These are phyloP conservation scores for Pichia nanzhaoensis DNA, from an alignment of 805 yeast genomes.

Conservation along the genomic window DNA sequence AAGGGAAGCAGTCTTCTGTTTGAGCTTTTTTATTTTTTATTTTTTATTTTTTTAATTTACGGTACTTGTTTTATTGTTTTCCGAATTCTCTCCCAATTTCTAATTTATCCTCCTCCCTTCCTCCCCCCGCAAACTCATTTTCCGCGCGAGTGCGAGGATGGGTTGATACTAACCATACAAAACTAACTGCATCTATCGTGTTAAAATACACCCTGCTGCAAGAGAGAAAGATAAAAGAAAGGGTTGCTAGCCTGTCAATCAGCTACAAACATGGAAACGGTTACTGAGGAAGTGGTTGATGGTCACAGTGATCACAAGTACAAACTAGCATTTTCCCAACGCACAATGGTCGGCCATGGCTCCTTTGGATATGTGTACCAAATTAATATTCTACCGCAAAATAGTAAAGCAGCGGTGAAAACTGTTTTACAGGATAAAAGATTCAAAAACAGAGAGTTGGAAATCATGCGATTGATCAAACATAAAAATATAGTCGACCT, in stretches of 20 bases:
- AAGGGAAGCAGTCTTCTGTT: no score
- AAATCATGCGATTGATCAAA: slow-evolving; percentile 84
- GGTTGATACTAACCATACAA: no score
- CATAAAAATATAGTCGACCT: slow-evolving; percentile 86
- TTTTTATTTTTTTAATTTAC: no score
- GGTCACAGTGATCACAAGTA: slow-evolving; percentile 61
- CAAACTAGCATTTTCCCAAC: slow-evolving; percentile 68
- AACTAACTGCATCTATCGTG: no score
- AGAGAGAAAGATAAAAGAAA: no score
- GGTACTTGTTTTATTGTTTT: no score
- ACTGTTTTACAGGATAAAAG: slow-evolving; percentile 94
- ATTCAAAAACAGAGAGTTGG: slow-evolving; percentile 90
- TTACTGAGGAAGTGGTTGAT: slow-evolving; percentile 62
- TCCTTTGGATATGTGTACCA: slow-evolving; percentile 98
- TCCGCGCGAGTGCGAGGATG: no score
- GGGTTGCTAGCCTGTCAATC: no score
- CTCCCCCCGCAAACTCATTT: not conserved
- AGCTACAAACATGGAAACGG: slow-evolving; percentile 12
- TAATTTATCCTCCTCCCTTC: not conserved
- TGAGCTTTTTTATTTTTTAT: no score
- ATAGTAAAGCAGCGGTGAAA: slow-evolving; percentile 85
- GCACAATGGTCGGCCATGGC: slow-evolving; percentile 95
- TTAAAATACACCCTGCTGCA: no score
- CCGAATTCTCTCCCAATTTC: no score
- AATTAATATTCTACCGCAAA: slow-evolving; percentile 66